Conservation (phyloP, 2,329 filamentous ascomycete species). For the Colletotrichum agaves region DNA sequence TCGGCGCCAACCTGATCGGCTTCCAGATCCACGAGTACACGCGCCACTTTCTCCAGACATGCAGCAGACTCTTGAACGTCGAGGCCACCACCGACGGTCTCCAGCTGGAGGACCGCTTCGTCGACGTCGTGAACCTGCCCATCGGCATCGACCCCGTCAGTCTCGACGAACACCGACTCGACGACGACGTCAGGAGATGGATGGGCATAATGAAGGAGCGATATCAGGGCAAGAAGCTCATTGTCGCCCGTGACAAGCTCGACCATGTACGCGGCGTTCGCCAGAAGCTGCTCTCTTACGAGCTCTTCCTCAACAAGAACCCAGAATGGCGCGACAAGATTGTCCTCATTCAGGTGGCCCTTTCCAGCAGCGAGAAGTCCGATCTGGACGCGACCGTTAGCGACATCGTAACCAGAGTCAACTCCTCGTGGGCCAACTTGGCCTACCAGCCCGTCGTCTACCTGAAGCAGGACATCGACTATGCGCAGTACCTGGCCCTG, state of each 20-base stretch:
- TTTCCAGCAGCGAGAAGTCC: constrained; percentile 87
- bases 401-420: constrained; percentile 94
- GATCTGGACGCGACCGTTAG: constrained; percentile 90
- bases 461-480: constrained; percentile 93
- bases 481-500: constrained; percentile 91
- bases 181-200: constrained; percentile 81
- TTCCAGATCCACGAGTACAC: constrained; percentile 96
- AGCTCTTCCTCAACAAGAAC: constrained; percentile 93
- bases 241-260: constrained; percentile 93
- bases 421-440: constrained; percentile 89
- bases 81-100: constrained; percentile 90
- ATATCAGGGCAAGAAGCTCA: constrained; percentile 88
- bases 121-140: constrained; percentile 85
- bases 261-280: constrained; percentile 92
- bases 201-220: constrained; percentile 82
- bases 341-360: constrained; percentile 92
- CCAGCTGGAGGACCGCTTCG: constrained; percentile 91
- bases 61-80: constrained; percentile 88
- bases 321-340: constrained; percentile 89
- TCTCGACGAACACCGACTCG: constrained; percentile 75
- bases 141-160: constrained; percentile 92
- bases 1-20: constrained; percentile 90
- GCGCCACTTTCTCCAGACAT: constrained; percentile 94
- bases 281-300: constrained; percentile 92
- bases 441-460: constrained; percentile 94